Evolutionary conservation across 768 basidiomycete genomes (phyloP).

Genomic region (Russula ochroleuca): DNA sequence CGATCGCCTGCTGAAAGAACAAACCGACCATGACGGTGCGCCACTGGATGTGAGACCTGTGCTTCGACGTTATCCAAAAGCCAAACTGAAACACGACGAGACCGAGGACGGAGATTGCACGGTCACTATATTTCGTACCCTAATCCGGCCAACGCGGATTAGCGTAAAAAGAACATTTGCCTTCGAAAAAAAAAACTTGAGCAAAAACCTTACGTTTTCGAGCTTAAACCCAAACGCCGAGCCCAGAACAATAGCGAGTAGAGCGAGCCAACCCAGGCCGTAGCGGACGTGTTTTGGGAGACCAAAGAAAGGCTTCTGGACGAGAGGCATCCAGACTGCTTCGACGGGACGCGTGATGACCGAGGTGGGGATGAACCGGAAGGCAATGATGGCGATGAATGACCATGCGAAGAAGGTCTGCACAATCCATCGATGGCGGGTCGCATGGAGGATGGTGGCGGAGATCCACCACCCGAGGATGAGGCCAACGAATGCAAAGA

Average conservation of each 20-base stretch:
- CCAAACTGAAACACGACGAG: slow-evolving; percentile 73
- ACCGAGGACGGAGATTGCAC: slow-evolving; percentile 77
- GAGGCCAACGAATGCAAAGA: slow-evolving; percentile 49
- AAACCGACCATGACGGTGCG: slow-evolving; percentile 83
- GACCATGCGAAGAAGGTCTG: slow-evolving; percentile 82
- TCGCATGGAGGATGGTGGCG: slow-evolving; percentile 59
- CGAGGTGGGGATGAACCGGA: slow-evolving; percentile 76
- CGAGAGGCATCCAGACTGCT: slow-evolving; percentile 61
- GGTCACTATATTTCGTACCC: slow-evolving; percentile 68
- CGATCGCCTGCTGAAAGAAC: slow-evolving; percentile 79
- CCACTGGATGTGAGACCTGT: slow-evolving; percentile 68
- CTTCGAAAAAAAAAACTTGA: neutral
- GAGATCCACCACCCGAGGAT: slow-evolving; percentile 88
- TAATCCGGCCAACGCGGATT: slow-evolving; percentile 29
- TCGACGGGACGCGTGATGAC: slow-evolving; percentile 66
- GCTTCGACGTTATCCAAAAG: slow-evolving; percentile 64
- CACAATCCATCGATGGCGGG: slow-evolving; percentile 78
- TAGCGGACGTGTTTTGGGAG: slow-evolving; percentile 50
- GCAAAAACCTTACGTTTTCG: slow-evolving; percentile 40
- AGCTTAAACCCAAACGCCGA: slow-evolving; percentile 84
- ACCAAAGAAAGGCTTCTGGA: slow-evolving; percentile 65
- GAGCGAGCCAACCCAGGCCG: slow-evolving; percentile 67
- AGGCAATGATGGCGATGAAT: slow-evolving; percentile 73
- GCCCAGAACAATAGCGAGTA: slow-evolving; percentile 75
- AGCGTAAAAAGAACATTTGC: neutral